Evolutionary conservation across 2,329 filamentous ascomycete species (phyloP), one percentile per base, ranked within the genome.

Genomic region (Trichophyton schoenleinii): DNA sequence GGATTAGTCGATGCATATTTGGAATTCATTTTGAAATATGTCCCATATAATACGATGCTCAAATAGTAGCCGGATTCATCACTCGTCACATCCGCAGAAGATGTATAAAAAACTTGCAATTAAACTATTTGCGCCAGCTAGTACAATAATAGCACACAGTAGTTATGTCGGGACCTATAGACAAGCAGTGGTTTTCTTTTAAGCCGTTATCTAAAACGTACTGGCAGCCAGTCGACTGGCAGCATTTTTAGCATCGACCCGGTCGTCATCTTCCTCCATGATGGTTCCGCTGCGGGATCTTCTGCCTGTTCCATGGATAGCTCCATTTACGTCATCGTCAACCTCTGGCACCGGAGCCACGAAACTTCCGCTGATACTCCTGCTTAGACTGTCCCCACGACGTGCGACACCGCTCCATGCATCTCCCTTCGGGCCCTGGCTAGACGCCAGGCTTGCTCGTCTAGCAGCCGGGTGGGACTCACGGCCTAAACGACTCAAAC

Each of bases 401-500:
- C 94, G 83, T 41, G 91, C 89, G 31, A 96, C 91, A 62, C 94
- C 94, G 69, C 90, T 96, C 94, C 94, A 99, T 15, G 94, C 87
- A 73, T 99, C 94, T n/a, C 94, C 94, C 77, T 95, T 95, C 58
- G 94, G 92, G 0, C 94, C 94, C 75, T 99, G 94, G 69, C 88
- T 94, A 55, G 89, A 88, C 15, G 89, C 88, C 66, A 96, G 76
- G 73, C 85, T 92, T 28, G 86, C 76, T 64, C 92, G 85, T 60
- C 94, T 84, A 34, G 78, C 76, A 3, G 85, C 77, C 1, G 94
- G 92, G 72, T 96, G 90, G 15, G 88, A 79, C 75, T 99, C 94
- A 62, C 94, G 85, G 48, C 94, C 94, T 38, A 99, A 81, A 48
- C 94, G 84, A 69, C 88, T 94, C 53, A 99, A 83, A 9, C 94